Base-by-base conservation (phyloP, 2,329 filamentous ascomycete genomes). In the Colletotrichum trifolii region DNA sequence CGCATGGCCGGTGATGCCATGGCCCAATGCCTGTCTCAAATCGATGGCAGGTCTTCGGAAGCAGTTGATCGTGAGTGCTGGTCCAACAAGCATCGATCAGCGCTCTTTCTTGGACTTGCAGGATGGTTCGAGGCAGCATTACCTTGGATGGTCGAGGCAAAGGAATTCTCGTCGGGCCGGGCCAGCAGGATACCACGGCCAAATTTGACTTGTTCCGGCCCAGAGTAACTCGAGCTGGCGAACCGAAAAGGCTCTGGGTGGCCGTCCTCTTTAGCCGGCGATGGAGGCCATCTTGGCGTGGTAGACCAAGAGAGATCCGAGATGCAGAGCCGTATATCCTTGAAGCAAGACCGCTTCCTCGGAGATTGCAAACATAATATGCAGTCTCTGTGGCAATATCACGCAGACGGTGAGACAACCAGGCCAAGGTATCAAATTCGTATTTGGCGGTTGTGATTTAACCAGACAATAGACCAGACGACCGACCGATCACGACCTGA, bases 1-100 rank as follows among this genome's bases (percentile, higher is more conserved):
- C 25, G 6, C 17, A 43, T 12, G 15, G 12, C 11, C 34, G 38
- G 50, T 61, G 62, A 39, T 54, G 49, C 57, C 25, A 39, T 55
- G 38, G 25, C 36, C 47, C 46, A 53, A 40, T 35, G 42, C n/a
- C 47, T 56, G 52, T 52, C 40, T 61, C n/a, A 42, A 38, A 42
- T 53, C 53, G 15, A 62, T 57, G 40, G 63, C 13, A 48, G 12
- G 15, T 34, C 36, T 17, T 11, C 7, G 46, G 34, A 50, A 45
- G 42, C 43, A 67, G 42, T 55, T 46, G 39, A 60, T 25, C 13
- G 25, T 50, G 13, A 58, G 54, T 55, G 43, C 13, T 15, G 54
- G 49, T 25, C 25, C 42, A 34, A 47, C 12, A 60, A 64, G 54
- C 45, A 54, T 64, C 38, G 39, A 55, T 35, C 40, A 39, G 35